Evolutionary conservation across 768 basidiomycete genomes (phyloP), one percentile per base, ranked within the genome.

Genomic region (Leccinum ochraceum): DNA sequence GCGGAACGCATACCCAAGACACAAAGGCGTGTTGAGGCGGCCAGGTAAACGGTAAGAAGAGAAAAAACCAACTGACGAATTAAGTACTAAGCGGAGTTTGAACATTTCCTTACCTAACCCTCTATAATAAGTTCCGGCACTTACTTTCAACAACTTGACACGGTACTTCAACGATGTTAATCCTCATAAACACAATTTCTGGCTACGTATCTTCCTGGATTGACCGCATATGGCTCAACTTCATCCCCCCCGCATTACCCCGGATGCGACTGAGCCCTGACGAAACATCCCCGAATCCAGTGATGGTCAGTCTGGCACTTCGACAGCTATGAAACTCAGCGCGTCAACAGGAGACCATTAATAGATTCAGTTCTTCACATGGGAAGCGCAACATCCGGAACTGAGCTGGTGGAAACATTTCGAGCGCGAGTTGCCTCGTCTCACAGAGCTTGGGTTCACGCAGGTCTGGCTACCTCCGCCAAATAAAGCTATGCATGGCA

Each of bases 381-480:
- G 92, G 92, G 86, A 93, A 55, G 75, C 83, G 32, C 73, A 75
- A 28, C 80, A 83, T 65, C 77, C 79, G 14, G 72, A 76, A 17
- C 71, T 84, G 77, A 90, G 86, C 70, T 93, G 92, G 92, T 94
- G 92, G 92, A 79, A 80, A 67, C 85, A 90, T 71, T 79, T 94
- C 37, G 86, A 89, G 70, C 65, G 64, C 10, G 86, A 92, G 67
- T 75, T 89, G 11, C 87, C 90, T 13, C 75, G 67, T 48, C 80
- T 94, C 20, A 82, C 81, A 5, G 77, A 82, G 50, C 76, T 90
- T 62, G 92, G 92, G 14, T 80, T 92, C 66, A 92, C 92, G 0
- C 90, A 92, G 70, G 79, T 86, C 3, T 94, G 92, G 92, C 75
- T 94, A 34, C 92, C 92, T 36, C 92, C 92, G 6, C 88, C 90